Evolutionary conservation across 2,329 filamentous ascomycete species (phyloP).

Genomic region (Talaromyces amestolkiae): DNA sequence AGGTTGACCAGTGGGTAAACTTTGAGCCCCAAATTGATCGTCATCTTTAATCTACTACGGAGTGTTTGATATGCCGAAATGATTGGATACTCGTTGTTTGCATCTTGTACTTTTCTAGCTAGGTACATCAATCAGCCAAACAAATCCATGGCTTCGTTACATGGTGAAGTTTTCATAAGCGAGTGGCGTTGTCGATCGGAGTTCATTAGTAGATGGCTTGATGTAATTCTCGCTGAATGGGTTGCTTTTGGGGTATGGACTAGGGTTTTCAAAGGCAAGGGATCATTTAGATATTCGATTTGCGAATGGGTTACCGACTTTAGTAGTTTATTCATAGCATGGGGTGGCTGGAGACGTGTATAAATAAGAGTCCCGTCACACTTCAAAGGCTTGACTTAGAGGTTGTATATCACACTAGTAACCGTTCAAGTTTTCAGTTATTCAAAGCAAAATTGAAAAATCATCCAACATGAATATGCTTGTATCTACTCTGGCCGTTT

Average conservation of each 20-base stretch:
- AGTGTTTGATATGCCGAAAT: background rate
- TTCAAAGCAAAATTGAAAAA: background rate
- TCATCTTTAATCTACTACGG: background rate
- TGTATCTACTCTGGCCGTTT: conserved; percentile 10
- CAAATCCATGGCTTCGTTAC: background rate
- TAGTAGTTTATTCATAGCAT: background rate
- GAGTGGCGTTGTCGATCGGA: conserved; percentile 10
- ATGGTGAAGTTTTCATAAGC: conserved; percentile 1
- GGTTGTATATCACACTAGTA: too few relatives aligned
- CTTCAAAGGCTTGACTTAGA: background rate
- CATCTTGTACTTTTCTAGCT: background rate
- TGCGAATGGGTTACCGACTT: background rate
- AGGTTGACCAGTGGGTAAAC: background rate
- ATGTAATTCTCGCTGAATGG: conserved; percentile 2
- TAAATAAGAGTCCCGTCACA: background rate
- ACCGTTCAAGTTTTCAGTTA: too few relatives aligned
- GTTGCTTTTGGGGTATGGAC: background rate
- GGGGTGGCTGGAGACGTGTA: background rate
- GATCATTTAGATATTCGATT: too few relatives aligned
- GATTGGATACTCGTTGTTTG: background rate
- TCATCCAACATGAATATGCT: conserved; percentile 5
- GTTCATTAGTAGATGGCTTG: background rate
- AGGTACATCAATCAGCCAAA: background rate
- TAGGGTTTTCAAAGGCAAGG: background rate
- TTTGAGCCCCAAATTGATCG: background rate